These are phyloP conservation scores for Akanthomyces uredinophilus DNA, from an alignment of 2,329 filamentous ascomycete species.

Conservation along the genomic window DNA sequence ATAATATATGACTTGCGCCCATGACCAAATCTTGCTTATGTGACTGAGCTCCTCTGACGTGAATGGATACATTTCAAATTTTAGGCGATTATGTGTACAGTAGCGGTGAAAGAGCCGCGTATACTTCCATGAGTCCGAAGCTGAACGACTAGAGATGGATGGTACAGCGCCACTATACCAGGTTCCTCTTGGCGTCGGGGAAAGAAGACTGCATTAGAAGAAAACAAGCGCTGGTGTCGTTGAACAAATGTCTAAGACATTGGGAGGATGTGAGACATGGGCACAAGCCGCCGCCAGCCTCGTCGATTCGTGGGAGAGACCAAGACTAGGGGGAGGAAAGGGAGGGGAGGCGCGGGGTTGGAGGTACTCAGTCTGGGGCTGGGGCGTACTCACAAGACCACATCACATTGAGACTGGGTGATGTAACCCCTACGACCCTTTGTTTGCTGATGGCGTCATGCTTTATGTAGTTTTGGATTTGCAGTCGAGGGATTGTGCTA, in stretches of 20 bases:
- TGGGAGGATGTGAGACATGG: neutral
- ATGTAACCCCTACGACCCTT: too few species aligned
- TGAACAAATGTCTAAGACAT: constrained; percentile 1
- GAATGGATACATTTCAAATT: neutral
- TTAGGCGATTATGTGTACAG: neutral
- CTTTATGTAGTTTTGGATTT: too few species aligned
- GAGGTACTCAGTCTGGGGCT: neutral
- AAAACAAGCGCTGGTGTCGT: neutral
- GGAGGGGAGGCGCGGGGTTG: neutral
- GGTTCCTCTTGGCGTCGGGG: neutral
- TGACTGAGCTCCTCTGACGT: too few species aligned
- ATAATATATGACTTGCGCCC: constrained; percentile 4
- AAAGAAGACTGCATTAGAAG: neutral
- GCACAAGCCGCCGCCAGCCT: neutral
- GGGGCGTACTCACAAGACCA: too few species aligned
- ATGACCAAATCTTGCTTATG: neutral
- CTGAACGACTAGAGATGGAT: neutral
- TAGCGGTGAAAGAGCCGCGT: neutral
- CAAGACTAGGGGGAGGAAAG: neutral
- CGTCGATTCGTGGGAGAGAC: neutral
- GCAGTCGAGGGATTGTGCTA: too few species aligned
- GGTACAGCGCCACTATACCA: neutral
- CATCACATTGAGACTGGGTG: too few species aligned
- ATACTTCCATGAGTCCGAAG: neutral
- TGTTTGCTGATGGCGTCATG: too few species aligned